phyloP scores from a whole-genome alignment of 352 stramenopile species.

The Globisporangium cylindrosporum region DNA sequence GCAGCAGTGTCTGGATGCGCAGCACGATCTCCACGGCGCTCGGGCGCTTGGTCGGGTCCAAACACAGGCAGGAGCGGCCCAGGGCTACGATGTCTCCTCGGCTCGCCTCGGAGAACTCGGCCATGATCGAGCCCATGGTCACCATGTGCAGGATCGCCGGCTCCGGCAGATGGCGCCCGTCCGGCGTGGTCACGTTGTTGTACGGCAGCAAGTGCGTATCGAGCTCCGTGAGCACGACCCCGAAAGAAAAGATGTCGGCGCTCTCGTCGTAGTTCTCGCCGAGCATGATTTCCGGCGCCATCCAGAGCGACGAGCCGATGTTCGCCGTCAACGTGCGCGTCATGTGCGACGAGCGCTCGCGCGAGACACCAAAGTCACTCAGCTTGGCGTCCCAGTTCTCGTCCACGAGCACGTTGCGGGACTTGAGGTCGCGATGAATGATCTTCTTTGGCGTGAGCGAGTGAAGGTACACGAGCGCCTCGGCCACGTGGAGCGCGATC shows the following conservation, averaged over 20 bases:
- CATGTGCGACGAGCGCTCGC: slow-evolving; percentile 25
- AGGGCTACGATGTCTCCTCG: slow-evolving; percentile 24
- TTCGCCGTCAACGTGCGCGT: slow-evolving; percentile 43
- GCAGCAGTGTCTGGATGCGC: not conserved
- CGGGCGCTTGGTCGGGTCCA: slow-evolving; percentile 27
- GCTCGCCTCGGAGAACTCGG: slow-evolving; percentile 24
- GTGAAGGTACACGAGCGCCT: slow-evolving; percentile 65
- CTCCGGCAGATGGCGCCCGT: slow-evolving; percentile 24
- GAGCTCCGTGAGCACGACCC: slow-evolving; percentile 52
- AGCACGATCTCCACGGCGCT: slow-evolving; percentile 15
- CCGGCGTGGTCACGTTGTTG: slow-evolving; percentile 20
- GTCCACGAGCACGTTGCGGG: slow-evolving; percentile 67
- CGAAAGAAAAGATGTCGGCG: slow-evolving; percentile 58
- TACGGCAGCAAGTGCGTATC: slow-evolving; percentile 36
- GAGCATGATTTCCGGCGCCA: slow-evolving; percentile 44
- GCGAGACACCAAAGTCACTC: slow-evolving; percentile 56
- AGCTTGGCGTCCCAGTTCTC: slow-evolving; percentile 43
- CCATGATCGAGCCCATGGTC: slow-evolving; percentile 27
- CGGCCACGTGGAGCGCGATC: slow-evolving; percentile 52
- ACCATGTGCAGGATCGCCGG: slow-evolving; percentile 32
- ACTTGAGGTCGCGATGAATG: slow-evolving; percentile 86
- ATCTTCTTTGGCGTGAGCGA: slow-evolving; percentile 54
- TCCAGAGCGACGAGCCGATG: slow-evolving; percentile 51
- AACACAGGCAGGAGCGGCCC: slow-evolving; percentile 23
- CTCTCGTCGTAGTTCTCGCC: slow-evolving; percentile 33